Evolutionary conservation across 2,329 filamentous ascomycete genomes (phyloP), one percentile per base, ranked within the genome.

Genomic region (Cladophialophora chaetospira): DNA sequence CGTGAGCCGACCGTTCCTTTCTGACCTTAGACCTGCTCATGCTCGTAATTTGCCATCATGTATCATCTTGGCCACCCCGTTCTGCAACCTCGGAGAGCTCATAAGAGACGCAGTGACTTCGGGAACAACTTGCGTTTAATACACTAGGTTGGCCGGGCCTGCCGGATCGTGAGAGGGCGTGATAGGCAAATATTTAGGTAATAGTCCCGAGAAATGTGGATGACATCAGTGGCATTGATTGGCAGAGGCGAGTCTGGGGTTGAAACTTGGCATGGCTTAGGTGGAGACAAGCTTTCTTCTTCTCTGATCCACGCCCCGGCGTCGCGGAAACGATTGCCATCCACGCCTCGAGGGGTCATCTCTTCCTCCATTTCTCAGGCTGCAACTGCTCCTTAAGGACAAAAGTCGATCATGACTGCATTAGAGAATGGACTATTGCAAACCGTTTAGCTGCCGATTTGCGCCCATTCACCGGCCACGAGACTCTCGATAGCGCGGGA

Each of bases 391-490:
- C 15, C 17, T 42, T 51, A 15, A 15, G 42, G 48, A 8, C 48
- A 51, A 42, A 43, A 19, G 48, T 51, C 48, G 48, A 51, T 29
- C 36, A 40, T 51, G 48, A 42, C 48, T n/a, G 48, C 38, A 42
- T 42, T 9, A 10, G 36, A 15, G 36, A 15, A 40, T 33, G 31
- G 6, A 13, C 5, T 31, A 5, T 5, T 31, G 6, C n/a, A 13
- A 17, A 38, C 21, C 35, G 35, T 38, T 17, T 19, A 17, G 6
- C 11, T 17, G 36, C 36, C 10, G 13, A 19, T 21, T 23, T 19
- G 38, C 40, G 40, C 21, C 40, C 40, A n/a, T 43, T 43, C 4
- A 26, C 40, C 40, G 40, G n/a, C 17, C 40, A 26, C 40, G 40
- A 44, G 36, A 40, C 36, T 19, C 36, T 40, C 5, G 17, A 44